Percentiles rank a stretch among this genome's conserved stretches.
Evolutionary conservation across 176 grass and related monocot genomes (phyloP).

Genomic region (Carex cristatella): DNA sequence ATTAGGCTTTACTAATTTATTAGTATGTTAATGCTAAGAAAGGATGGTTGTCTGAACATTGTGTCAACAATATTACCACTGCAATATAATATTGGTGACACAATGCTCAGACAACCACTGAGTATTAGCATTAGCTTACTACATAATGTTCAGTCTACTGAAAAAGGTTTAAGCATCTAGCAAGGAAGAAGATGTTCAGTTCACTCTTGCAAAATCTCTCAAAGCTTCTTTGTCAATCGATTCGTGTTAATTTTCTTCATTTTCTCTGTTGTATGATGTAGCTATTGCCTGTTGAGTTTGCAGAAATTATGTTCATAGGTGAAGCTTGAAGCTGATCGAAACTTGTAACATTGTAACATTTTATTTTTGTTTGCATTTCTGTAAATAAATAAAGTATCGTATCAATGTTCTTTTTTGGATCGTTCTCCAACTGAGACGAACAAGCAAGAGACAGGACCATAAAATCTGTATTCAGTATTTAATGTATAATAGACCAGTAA

Average conservation of each 20-base stretch:
- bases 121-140: not conserved
- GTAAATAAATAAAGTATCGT: not conserved
- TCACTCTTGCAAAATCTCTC: not conserved
- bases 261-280: not conserved
- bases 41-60: not conserved
- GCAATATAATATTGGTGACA: not conserved
- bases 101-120: not conserved
- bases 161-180: not conserved
- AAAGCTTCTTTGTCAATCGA: not conserved
- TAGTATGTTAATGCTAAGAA: slow-evolving; percentile 2
- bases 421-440: not conserved
- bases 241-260: not conserved
- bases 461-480: not conserved
- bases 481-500: not conserved
- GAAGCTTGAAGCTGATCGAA: not conserved
- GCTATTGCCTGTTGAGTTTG: not conserved
- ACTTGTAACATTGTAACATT: not conserved
- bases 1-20: slow-evolving; percentile 55
- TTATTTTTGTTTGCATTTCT: not conserved
- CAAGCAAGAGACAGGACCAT: not conserved
- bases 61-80: not conserved
- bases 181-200: not conserved
- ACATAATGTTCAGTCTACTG: not conserved
- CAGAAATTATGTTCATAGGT: not conserved
- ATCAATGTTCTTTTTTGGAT: not conserved